phyloP scores from a whole-genome alignment of 2,329 filamentous ascomycete genomes.

The Ceratocystis cacaofunesta region DNA sequence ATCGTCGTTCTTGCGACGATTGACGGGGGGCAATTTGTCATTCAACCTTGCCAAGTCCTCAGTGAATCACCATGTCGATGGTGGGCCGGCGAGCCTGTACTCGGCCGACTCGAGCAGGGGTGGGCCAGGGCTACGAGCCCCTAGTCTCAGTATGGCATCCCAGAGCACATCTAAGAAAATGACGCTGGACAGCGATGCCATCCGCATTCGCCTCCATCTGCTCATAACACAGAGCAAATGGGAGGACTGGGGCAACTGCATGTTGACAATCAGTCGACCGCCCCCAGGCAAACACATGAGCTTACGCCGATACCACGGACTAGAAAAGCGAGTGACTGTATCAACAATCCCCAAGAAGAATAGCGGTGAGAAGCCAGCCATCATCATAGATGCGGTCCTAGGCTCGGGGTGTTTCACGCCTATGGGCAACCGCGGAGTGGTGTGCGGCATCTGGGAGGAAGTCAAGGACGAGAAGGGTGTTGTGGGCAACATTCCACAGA shows the following conservation, averaged over 20 bases:
- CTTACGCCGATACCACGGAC: slow-evolving; percentile 44
- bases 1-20: slow-evolving; percentile 60
- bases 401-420: slow-evolving; percentile 73
- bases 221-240: slow-evolving; percentile 66
- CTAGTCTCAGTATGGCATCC: slow-evolving; percentile 38
- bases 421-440: slow-evolving; percentile 71
- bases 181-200: slow-evolving; percentile 56
- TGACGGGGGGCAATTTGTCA: slow-evolving; percentile 52
- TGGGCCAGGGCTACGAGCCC: slow-evolving; percentile 38
- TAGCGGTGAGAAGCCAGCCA: slow-evolving; percentile 38
- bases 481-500: slow-evolving; percentile 36
- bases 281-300: slow-evolving; percentile 45
- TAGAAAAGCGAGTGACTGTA: slow-evolving; percentile 77
- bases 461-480: slow-evolving; percentile 47
- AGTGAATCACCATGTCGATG: slow-evolving; percentile 40
- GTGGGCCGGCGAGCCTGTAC: slow-evolving; percentile 45
- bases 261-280: slow-evolving; percentile 68
- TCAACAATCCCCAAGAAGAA: slow-evolving; percentile 50
- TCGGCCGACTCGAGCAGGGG: slow-evolving; percentile 39
- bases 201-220: slow-evolving; percentile 75
- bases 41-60: slow-evolving; percentile 78
- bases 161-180: slow-evolving; percentile 33
- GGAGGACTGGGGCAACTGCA: slow-evolving; percentile 79
- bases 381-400: slow-evolving; percentile 69
- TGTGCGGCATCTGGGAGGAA: slow-evolving; percentile 77